Percentiles rank a stretch among this genome's conserved stretches.
Evolutionary conservation across 2,329 filamentous ascomycete species (phyloP).

Genomic region (Aspergillus pseudotamarii): DNA sequence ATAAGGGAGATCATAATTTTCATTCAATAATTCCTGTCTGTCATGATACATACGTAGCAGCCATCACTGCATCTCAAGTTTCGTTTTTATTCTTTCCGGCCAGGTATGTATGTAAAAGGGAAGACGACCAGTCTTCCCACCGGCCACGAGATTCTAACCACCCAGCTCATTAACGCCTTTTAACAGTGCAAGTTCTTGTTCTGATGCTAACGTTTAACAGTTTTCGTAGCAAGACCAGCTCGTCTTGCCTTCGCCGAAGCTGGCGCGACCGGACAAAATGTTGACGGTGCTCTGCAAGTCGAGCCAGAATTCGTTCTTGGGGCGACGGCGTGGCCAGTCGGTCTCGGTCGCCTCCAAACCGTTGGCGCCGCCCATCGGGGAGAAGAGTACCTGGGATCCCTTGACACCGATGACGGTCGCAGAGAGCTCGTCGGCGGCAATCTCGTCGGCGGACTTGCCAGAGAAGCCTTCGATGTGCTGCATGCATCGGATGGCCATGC

Average conservation of each 20-base stretch:
- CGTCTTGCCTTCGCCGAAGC: slow-evolving; percentile 27
- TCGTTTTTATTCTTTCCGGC: neutral
- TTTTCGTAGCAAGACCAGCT: slow-evolving; percentile 33
- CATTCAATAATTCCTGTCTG: slow-evolving; percentile 3
- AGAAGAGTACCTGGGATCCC: slow-evolving; percentile 87
- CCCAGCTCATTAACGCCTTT: slow-evolving; percentile 1
- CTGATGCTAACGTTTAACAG: neutral
- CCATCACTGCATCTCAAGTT: neutral
- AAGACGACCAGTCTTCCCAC: neutral
- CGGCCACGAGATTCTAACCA: neutral
- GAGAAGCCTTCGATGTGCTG: slow-evolving; percentile 83
- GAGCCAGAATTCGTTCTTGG: slow-evolving; percentile 84
- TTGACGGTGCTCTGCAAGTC: slow-evolving; percentile 79
- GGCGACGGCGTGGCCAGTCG: slow-evolving; percentile 88
- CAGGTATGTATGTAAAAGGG: neutral
- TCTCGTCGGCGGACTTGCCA: slow-evolving; percentile 65
- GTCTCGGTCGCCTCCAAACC: slow-evolving; percentile 81
- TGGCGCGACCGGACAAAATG: slow-evolving; percentile 73
- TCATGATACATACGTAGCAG: slow-evolving; percentile 6
- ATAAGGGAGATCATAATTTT: slow-evolving; percentile 6
- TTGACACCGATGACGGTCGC: slow-evolving; percentile 87
- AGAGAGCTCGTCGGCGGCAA: slow-evolving; percentile 73
- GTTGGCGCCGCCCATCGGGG: slow-evolving; percentile 64
- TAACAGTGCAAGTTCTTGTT: neutral
- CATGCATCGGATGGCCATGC: slow-evolving; percentile 91